Evolutionary conservation across 2,329 filamentous ascomycete species (phyloP), one percentile per base, ranked within the genome.

Genomic region (Thielaviopsis populi): DNA sequence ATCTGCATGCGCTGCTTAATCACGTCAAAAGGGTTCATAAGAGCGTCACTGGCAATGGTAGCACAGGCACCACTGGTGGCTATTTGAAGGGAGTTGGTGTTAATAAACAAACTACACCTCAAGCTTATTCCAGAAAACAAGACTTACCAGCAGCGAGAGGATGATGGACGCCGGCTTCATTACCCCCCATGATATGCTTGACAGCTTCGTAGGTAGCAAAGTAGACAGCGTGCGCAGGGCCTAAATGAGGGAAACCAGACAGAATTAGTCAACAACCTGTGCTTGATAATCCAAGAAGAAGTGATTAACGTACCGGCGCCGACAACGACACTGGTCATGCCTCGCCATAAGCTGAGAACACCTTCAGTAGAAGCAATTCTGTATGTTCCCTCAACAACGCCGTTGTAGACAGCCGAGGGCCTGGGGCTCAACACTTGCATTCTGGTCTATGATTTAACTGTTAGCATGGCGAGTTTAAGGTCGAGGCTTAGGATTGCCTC

Each of bases 1-100:
- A 99, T 88, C 75, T 99, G 94, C 94, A 99, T 99, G 70, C 94
- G 89, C 75, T 99, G 94, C 77, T 99, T 99, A 79, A 99, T 96
- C 67, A 99, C 94, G 77, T 99, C 94, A 73, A 99, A 99, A 24
- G 94, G 94, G 73, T 97, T 99, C 94, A 99, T 99, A 69, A 99
- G 84, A 63, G 94, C 94, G 78, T 99, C 94, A 74, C 91, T 96
- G 42, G 92, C 89, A 73, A 97, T 96, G 7, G 94, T 97, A 68
- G 94, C 94, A 70, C 89, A 89, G 66, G 94, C 92, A 75, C 94
- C 94, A 72, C 91, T 96, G 67, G 90, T 87, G 67, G 90, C 94
- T 96, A 72, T 41, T n/a, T 24, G n/a, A 7, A 17, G 41, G 30
- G 22, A 11, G n/a, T 27, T 41, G 24, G 33, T 30, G 53, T 50